Base-by-base conservation (phyloP, 73 alveolate genomes). In the Uronychia setigera region DNA sequence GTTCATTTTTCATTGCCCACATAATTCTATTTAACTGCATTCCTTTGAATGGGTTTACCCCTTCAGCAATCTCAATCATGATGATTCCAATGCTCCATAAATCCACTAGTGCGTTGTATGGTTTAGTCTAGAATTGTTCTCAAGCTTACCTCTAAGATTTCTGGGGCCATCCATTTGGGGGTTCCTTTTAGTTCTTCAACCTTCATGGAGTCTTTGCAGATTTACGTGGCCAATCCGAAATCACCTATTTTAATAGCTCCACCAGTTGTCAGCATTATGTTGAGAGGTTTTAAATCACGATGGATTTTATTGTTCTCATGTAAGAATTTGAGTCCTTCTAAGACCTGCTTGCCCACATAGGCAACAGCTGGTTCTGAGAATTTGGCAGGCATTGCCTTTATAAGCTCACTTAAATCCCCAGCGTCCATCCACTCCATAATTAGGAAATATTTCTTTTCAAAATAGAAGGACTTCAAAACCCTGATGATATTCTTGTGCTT, bases 141-240 rank as follows among this genome's bases (percentile, higher is more conserved):
- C n/a, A 11, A 19, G 5, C 19, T 46, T 46, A 46, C 67, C 19
- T 60, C 35, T 57, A 88, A 58, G 31, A 89, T 89, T 75, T 89
- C 94, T 27, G 94, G 94, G 5, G 94, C 91, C 92, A 84, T 89
- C 94, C 94, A 89, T 57, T 84, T 84, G 26, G 94, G 94, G 26
- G 94, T 84, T 0, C 94, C 94, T 60, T 80, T 80, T 33, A 88
- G 33, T 32, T 86, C 90, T 79, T 78, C 79, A 0, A 77, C 60
- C 26, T 86, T 67, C 60, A 76, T 81, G 46, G 74, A 59, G 35
- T 87, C 93, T 35, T 35, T 26, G 75, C 84, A 59, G 1, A 91
- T 32, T 60, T 91, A 28, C 1, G 93, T 89, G 28, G 96, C 91
- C 1, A 86, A 33, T 27, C 96, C 96, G 35, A 91, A 91, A 60